phyloP scores from a whole-genome alignment of 176 grass and related monocot species.

The Carex pumila region DNA sequence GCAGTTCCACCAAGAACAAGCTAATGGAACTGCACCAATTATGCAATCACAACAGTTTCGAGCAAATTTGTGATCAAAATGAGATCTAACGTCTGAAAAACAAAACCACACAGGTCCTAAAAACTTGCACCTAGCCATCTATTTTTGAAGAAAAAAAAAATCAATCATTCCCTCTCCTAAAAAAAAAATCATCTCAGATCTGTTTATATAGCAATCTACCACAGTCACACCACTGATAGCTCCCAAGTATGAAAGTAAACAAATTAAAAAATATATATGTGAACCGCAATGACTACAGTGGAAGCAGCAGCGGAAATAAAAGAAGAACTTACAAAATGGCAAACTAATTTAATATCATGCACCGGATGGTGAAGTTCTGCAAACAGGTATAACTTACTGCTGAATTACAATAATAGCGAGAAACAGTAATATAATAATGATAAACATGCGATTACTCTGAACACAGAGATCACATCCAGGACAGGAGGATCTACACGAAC shows the following conservation, averaged over 20 bases:
- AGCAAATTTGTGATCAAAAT: too few species aligned
- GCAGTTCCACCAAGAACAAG: too few species aligned
- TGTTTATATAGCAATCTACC: conserved; percentile 6
- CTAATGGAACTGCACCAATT: too few species aligned
- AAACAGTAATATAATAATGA: conserved; percentile 3
- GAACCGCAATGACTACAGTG: background rate
- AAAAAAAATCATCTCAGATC: too few species aligned
- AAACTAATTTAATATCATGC: background rate
- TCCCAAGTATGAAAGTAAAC: background rate
- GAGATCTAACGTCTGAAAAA: too few species aligned
- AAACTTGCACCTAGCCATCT: too few species aligned
- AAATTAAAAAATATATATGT: background rate
- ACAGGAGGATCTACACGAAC: background rate
- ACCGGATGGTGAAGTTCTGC: background rate
- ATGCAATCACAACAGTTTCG: too few species aligned
- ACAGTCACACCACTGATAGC: background rate
- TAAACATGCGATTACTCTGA: background rate
- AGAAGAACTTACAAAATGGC: background rate
- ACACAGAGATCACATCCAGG: conserved; percentile 10
- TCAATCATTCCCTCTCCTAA: too few species aligned
- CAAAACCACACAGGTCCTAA: too few species aligned
- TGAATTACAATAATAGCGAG: conserved; percentile 20
- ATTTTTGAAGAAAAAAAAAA: too few species aligned
- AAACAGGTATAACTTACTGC: background rate
- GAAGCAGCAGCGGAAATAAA: background rate